Conservation (phyloP, 139 green algal genomes). For the Picochlorum sp. region DNA sequence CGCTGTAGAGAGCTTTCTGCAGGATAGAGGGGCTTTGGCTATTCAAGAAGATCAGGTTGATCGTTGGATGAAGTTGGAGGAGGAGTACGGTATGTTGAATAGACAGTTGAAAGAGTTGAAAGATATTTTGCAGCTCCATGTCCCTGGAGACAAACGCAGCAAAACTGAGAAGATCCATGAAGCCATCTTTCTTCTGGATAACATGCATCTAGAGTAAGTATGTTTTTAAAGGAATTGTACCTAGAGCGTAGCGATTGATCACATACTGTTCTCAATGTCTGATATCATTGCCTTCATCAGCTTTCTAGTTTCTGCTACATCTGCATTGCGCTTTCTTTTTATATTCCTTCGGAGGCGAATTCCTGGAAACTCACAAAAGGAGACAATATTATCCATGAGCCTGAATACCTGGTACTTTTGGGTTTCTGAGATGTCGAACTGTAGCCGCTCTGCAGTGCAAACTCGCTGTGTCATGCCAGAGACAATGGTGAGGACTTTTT, state of each 20-base stretch:
- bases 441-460: neutral
- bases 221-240: neutral
- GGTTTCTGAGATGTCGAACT: neutral
- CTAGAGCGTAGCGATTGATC: too few species aligned
- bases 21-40: neutral
- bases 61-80: neutral
- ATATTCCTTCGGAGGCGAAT: neutral
- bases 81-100: neutral
- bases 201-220: neutral
- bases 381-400: neutral
- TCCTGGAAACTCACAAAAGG: conserved; percentile 2
- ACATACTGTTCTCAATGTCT: neutral
- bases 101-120: neutral
- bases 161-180: too few species aligned
- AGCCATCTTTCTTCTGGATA: neutral
- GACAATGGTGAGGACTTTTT: neutral
- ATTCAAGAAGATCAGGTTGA: neutral
- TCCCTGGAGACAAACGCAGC: too few species aligned
- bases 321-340: neutral
- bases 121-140: neutral
- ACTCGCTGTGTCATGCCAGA: neutral
- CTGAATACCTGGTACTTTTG: neutral
- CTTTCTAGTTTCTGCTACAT: neutral
- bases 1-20: neutral
- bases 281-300: neutral